A percentile compares a stretch with the other conserved stretches of the same genome.
Conservation (phyloP, 768 basidiomycete species). For the Mycena indigotica region DNA sequence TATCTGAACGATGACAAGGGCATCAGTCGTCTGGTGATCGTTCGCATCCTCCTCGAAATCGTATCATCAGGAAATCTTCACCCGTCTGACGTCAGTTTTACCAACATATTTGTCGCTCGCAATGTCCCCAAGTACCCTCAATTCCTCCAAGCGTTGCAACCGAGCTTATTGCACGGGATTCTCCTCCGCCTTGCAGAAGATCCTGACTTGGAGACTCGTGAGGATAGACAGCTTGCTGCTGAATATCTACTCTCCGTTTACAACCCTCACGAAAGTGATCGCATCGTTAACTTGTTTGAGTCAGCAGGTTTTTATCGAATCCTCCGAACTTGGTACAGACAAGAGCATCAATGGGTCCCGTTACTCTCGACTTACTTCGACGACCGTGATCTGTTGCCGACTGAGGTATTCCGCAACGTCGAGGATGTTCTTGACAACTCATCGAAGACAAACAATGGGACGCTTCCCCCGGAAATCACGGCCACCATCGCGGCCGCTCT, state of each 20-base stretch:
- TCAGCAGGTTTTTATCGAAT: slow-evolving; percentile 90
- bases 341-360: slow-evolving; percentile 74
- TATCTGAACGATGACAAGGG: slow-evolving; percentile 80
- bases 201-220: slow-evolving; percentile 72
- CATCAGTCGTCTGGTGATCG: slow-evolving; percentile 76
- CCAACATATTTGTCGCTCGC: slow-evolving; percentile 94
- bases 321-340: slow-evolving; percentile 76
- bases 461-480: slow-evolving; percentile 58
- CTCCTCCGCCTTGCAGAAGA: slow-evolving; percentile 79
- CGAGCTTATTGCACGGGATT: slow-evolving; percentile 70
- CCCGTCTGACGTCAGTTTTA: slow-evolving; percentile 71
- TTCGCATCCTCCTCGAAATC: slow-evolving; percentile 85
- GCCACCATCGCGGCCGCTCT: slow-evolving; percentile 59
- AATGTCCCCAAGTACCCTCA: slow-evolving; percentile 97
- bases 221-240: slow-evolving; percentile 92
- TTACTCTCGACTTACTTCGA: slow-evolving; percentile 74
- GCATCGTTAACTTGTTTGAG: slow-evolving; percentile 70
- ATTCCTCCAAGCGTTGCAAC: slow-evolving; percentile 64
- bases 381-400: slow-evolving; percentile 62
- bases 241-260: slow-evolving; percentile 93
- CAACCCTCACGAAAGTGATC: slow-evolving; percentile 77
- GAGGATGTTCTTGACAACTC: slow-evolving; percentile 61
- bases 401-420: slow-evolving; percentile 67
- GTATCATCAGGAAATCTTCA: slow-evolving; percentile 56
- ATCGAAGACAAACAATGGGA: slow-evolving; percentile 47